Percentiles rank a stretch among this genome's conserved stretches.
Conservation (phyloP, 345 rosid species). For the Gossypium herbaceum region DNA sequence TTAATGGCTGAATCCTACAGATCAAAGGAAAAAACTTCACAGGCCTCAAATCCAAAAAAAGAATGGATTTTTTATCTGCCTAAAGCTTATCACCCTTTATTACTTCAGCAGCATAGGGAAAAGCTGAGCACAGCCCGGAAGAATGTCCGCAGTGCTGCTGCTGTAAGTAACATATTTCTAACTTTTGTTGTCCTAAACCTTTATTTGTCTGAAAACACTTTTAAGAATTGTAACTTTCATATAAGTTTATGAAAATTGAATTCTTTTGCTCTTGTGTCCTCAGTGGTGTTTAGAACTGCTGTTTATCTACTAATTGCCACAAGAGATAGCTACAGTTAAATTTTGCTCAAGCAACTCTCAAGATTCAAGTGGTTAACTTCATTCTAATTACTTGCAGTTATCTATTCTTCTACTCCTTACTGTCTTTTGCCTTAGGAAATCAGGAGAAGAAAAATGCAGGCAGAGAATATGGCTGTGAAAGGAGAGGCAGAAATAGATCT, state of each 20-base stretch:
- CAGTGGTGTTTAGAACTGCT: background rate
- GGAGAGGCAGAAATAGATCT: constrained; percentile 29
- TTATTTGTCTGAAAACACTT: background rate
- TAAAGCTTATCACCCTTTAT: constrained; percentile 78
- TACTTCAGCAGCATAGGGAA: constrained; percentile 77
- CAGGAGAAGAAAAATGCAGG: constrained; percentile 36
- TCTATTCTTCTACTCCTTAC: background rate
- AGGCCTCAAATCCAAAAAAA: constrained; percentile 30
- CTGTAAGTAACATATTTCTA: constrained; percentile 40
- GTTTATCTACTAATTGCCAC: constrained; percentile 2
- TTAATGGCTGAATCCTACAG: constrained; percentile 26
- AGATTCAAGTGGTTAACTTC: background rate
- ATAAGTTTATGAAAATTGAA: constrained; percentile 1
- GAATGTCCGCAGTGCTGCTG: constrained; percentile 42
- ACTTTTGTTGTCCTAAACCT: background rate
- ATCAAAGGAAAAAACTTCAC: constrained; percentile 26
- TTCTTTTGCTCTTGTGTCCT: background rate
- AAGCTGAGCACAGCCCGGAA: constrained; percentile 45
- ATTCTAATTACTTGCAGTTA: constrained; percentile 10
- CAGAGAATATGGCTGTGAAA: constrained; percentile 22
- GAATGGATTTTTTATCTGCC: constrained; percentile 81
- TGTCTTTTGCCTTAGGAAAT: constrained; percentile 31
- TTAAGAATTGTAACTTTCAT: background rate
- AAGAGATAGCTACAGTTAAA: background rate
- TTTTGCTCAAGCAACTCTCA: background rate